A percentile compares a stretch with the other conserved stretches of the same genome.
Evolutionary conservation across 306 rosid genomes (phyloP).

Genomic region (Datisca glomerata): DNA sequence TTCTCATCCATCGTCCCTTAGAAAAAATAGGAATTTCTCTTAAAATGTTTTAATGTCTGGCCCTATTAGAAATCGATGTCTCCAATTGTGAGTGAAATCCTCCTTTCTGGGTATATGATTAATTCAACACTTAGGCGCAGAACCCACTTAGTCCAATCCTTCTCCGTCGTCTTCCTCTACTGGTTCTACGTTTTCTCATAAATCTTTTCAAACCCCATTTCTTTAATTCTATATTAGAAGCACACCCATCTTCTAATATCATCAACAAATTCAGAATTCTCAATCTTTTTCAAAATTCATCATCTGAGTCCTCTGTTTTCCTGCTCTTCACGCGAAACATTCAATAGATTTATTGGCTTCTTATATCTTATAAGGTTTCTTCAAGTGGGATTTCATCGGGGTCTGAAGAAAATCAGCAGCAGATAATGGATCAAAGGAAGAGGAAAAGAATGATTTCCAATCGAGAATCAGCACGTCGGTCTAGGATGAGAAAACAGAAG

Average conservation of each 20-base stretch:
- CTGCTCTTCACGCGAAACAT: neutral
- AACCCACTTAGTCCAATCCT: conserved; percentile 73
- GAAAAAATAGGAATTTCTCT: neutral
- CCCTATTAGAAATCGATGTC: conserved; percentile 20
- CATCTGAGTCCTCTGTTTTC: conserved; percentile 1
- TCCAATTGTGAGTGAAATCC: conserved; percentile 55
- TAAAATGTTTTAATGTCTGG: neutral
- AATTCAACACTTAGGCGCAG: conserved; percentile 61
- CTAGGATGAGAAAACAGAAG: conserved; percentile 66
- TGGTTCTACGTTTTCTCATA: conserved; percentile 79
- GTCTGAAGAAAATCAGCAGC: conserved; percentile 36
- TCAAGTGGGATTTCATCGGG: conserved; percentile 27
- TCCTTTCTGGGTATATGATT: conserved; percentile 53
- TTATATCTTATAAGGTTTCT: conserved; percentile 36
- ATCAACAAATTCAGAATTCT: too few species aligned
- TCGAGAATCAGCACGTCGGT: conserved; percentile 71
- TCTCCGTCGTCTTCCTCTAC: conserved; percentile 90
- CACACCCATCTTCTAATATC: too few species aligned
- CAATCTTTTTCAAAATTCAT: neutral
- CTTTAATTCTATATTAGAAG: too few species aligned
- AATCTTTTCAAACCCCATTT: conserved; percentile 18
- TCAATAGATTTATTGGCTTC: conserved; percentile 3
- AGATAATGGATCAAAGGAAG: conserved; percentile 50
- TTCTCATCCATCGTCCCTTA: neutral
- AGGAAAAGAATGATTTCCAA: conserved; percentile 83